These are phyloP conservation scores for Exserohilum turcica DNA, from an alignment of 2,329 filamentous ascomycete genomes.

Conservation along the genomic window DNA sequence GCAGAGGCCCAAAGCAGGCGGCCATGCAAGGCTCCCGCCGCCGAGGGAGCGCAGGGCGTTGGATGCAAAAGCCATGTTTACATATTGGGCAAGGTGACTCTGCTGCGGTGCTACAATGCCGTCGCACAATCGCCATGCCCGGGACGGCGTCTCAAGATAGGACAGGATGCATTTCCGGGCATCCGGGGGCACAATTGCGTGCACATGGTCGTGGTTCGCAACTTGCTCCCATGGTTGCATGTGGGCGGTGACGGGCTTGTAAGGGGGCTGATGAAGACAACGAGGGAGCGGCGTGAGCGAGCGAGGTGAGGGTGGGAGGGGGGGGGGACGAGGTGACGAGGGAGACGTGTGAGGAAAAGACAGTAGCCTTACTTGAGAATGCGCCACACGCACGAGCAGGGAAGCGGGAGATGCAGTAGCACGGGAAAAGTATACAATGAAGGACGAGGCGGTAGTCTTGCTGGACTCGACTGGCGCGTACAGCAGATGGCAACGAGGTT, in stretches of 20 bases:
- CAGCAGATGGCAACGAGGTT: slow-evolving; percentile 37
- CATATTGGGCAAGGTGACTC: slow-evolving; percentile 37
- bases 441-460: slow-evolving; percentile 31
- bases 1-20: slow-evolving; percentile 35
- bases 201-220: not conserved
- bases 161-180: slow-evolving; percentile 21
- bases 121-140: slow-evolving; percentile 41
- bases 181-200: slow-evolving; percentile 11
- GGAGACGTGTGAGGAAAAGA: slow-evolving; percentile 1
- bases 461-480: slow-evolving; percentile 34
- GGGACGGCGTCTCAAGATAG: slow-evolving; percentile 28
- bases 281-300: not conserved
- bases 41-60: slow-evolving; percentile 26
- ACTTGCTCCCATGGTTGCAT: not conserved
- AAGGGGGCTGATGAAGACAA: slow-evolving; percentile 18
- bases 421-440: slow-evolving; percentile 32
- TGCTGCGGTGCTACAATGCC: slow-evolving; percentile 43
- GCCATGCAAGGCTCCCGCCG: slow-evolving; percentile 41
- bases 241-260: slow-evolving; percentile 15
- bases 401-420: slow-evolving; percentile 26
- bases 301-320: not conserved
- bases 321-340: too few species aligned
- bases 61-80: slow-evolving; percentile 34
- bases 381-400: slow-evolving; percentile 32
- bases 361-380: slow-evolving; percentile 36